phyloP scores from a whole-genome alignment of 2,329 filamentous ascomycete genomes.

The Neofusicoccum laricinum region DNA sequence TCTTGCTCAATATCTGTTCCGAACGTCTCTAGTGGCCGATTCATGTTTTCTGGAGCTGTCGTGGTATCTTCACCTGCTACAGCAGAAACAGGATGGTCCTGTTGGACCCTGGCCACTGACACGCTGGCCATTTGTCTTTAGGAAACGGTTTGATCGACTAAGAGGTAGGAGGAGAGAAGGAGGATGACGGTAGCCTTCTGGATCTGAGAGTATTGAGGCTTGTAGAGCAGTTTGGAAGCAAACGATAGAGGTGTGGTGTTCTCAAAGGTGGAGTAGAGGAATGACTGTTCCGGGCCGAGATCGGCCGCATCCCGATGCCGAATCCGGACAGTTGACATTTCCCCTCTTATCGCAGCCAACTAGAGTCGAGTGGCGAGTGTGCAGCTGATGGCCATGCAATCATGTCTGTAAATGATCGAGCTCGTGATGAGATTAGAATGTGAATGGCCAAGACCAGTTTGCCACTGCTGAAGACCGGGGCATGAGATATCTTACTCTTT shows the following conservation, averaged over 20 bases:
- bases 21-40: neutral
- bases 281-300: neutral
- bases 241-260: neutral
- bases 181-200: neutral
- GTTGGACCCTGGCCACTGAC: neutral
- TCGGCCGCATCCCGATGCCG: neutral
- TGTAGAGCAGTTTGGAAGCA: neutral
- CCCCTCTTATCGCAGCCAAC: neutral
- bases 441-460: neutral
- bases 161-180: neutral
- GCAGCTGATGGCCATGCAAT: neutral
- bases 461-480: neutral
- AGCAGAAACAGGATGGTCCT: neutral
- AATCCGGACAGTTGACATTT: neutral
- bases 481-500: neutral
- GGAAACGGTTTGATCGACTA: neutral
- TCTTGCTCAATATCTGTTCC: constrained; percentile 21
- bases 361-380: neutral
- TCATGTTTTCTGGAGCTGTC: neutral
- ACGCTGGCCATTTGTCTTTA: neutral
- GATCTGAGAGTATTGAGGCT: neutral
- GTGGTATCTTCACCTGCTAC: neutral
- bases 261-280: constrained; percentile 3
- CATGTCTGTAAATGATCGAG: neutral
- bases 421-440: neutral